phyloP scores from a whole-genome alignment of 495 filamentous ascomycete genomes.

The Filosporella fistucella region DNA sequence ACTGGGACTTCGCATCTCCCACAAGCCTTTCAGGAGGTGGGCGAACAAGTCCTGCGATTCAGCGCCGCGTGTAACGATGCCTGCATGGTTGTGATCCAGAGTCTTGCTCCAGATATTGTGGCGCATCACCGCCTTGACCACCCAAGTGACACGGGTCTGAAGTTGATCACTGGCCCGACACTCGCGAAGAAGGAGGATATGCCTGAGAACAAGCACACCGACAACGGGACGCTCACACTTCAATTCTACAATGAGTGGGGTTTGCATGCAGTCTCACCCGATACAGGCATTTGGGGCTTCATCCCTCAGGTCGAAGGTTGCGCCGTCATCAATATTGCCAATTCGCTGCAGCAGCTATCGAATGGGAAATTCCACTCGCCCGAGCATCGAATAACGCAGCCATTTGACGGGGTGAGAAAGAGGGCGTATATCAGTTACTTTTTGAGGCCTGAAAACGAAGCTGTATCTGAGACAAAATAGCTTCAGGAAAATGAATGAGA shows the following conservation, averaged over 20 bases:
- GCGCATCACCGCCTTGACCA: slow-evolving; percentile 26
- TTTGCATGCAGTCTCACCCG: slow-evolving; percentile 10
- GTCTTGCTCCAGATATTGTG: slow-evolving; percentile 41
- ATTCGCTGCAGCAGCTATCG: slow-evolving; percentile 26
- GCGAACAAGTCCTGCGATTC: slow-evolving; percentile 4
- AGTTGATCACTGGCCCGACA: slow-evolving; percentile 18
- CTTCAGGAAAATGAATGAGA: too few species aligned
- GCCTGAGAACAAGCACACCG: slow-evolving; percentile 20
- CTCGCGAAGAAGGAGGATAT: slow-evolving; percentile 12
- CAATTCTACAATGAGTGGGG: slow-evolving; percentile 23
- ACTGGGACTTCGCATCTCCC: slow-evolving; percentile 7
- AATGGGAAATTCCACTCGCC: slow-evolving; percentile 23
- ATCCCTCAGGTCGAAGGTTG: slow-evolving; percentile 10
- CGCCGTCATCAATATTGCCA: slow-evolving; percentile 27
- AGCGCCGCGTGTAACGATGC: slow-evolving; percentile 28
- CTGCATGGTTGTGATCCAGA: slow-evolving; percentile 43
- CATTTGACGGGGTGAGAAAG: slow-evolving; percentile 22
- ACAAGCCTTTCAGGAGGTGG: slow-evolving; percentile 5
- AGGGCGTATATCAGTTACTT: slow-evolving; percentile 28
- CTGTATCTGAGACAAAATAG: too few species aligned
- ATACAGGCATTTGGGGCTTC: slow-evolving; percentile 11
- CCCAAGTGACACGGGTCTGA: slow-evolving; percentile 22
- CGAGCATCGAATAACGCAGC: slow-evolving; percentile 27
- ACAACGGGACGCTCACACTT: slow-evolving; percentile 23
- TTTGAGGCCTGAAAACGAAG: slow-evolving; percentile 26